Evolutionary conservation across 1,284 basidiomycete species (phyloP).

Genomic region (Wallemia hederae): DNA sequence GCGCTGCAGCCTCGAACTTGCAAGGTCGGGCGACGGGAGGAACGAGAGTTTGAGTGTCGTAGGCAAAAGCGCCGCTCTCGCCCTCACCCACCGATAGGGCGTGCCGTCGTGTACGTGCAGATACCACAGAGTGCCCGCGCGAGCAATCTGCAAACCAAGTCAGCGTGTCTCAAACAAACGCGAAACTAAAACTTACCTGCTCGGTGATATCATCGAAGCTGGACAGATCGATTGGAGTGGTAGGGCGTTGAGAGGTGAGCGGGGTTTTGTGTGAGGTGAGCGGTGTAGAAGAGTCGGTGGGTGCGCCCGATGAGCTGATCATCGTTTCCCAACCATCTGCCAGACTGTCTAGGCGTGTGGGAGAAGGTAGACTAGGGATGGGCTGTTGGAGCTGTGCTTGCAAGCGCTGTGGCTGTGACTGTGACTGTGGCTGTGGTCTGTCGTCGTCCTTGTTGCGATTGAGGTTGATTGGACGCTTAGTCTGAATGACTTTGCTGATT

Average conservation of each 20-base stretch:
- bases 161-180: background rate
- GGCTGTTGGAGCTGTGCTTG: no score
- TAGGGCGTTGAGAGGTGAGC: slow-evolving; percentile 5
- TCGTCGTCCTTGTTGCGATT: background rate
- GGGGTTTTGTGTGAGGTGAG: background rate
- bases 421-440: background rate
- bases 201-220: background rate
- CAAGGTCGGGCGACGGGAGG: slow-evolving; percentile 28
- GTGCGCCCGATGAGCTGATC: background rate
- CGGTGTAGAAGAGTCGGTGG: background rate
- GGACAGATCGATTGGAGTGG: background rate
- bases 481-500: background rate
- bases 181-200: background rate
- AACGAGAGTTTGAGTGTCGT: slow-evolving; percentile 51
- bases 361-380: background rate
- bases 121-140: slow-evolving; percentile 57
- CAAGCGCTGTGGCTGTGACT: background rate
- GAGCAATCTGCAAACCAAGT: slow-evolving; percentile 28
- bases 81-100: slow-evolving; percentile 52
- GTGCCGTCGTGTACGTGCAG: slow-evolving; percentile 53
- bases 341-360: background rate
- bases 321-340: background rate
- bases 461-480: background rate
- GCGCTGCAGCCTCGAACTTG: background rate
- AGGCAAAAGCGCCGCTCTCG: slow-evolving; percentile 49